These are phyloP conservation scores for Fraxinus sp. DNA, from an alignment of 305 asterid genomes.

Conservation along the genomic window DNA sequence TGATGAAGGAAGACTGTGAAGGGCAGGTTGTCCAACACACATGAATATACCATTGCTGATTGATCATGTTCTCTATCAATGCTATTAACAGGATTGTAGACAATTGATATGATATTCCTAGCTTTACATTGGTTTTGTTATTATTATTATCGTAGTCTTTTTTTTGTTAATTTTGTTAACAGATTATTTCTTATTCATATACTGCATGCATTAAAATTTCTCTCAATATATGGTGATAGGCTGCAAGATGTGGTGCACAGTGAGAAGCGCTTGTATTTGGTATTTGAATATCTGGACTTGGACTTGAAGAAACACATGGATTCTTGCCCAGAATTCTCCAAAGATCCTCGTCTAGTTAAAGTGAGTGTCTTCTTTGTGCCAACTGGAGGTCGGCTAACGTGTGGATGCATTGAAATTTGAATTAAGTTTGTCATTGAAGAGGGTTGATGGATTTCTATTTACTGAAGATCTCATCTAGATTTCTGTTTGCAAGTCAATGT, in stretches of 20 bases:
- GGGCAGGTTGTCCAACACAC: constrained; percentile 1
- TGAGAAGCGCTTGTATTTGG: constrained; percentile 89
- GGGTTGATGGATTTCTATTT: neutral
- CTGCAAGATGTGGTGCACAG: constrained; percentile 99
- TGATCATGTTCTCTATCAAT: constrained; percentile 1
- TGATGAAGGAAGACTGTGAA: no score
- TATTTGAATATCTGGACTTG: constrained; percentile 95
- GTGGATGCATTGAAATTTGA: constrained; percentile 1
- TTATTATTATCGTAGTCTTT: neutral
- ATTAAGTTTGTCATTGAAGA: neutral
- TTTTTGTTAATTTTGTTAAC: neutral
- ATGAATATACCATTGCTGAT: no score
- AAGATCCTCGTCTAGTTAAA: constrained; percentile 77
- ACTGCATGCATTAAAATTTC: neutral
- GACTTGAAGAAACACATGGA: constrained; percentile 99
- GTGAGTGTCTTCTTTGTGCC: constrained; percentile 51
- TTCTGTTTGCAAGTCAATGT: constrained; percentile 9
- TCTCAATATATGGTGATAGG: constrained; percentile 42
- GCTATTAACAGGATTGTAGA: neutral
- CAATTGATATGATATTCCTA: neutral
- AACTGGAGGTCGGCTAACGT: constrained; percentile 12
- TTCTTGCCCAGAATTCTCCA: constrained; percentile 83
- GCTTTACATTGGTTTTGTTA: neutral
- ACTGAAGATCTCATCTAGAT: constrained; percentile 12
- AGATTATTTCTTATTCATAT: neutral